These are phyloP conservation scores for Fraxinus excelsior DNA, from an alignment of 257 asterid genomes.

Conservation along the genomic window DNA sequence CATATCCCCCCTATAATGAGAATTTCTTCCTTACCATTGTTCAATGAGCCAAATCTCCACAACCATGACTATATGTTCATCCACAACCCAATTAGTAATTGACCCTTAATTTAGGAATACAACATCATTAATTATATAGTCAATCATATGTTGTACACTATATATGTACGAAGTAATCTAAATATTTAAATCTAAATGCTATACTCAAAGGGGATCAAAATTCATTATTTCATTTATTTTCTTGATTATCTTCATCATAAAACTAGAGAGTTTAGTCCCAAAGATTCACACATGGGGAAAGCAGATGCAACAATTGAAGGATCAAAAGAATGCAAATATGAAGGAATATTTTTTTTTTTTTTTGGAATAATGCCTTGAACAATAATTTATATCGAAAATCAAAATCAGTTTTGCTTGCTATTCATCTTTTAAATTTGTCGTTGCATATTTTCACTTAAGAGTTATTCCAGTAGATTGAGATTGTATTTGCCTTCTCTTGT, in stretches of 20 bases:
- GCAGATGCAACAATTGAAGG: background rate
- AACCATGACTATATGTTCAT: constrained; percentile 38
- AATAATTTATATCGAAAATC: no score
- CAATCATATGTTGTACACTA: constrained; percentile 37
- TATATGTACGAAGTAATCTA: constrained; percentile 21
- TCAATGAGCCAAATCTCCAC: constrained; percentile 66
- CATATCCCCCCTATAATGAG: constrained; percentile 84
- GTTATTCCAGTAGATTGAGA: background rate
- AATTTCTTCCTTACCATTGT: constrained; percentile 65
- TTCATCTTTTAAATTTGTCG: background rate
- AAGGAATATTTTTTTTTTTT: background rate
- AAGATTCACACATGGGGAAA: background rate
- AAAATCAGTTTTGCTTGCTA: background rate
- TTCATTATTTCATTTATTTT: background rate
- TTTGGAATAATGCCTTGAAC: background rate
- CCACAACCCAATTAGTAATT: constrained; percentile 9
- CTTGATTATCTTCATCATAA: background rate
- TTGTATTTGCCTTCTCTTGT: background rate
- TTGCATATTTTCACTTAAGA: background rate
- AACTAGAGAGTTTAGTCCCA: background rate
- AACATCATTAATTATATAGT: constrained; percentile 19
- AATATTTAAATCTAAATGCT: background rate
- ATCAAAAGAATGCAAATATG: background rate
- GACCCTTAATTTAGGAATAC: constrained; percentile 32
- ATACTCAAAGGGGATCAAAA: background rate